phyloP scores from a whole-genome alignment of 225 moss, liverwort and hornwort species.

The Pseudoscleropodium purum region DNA sequence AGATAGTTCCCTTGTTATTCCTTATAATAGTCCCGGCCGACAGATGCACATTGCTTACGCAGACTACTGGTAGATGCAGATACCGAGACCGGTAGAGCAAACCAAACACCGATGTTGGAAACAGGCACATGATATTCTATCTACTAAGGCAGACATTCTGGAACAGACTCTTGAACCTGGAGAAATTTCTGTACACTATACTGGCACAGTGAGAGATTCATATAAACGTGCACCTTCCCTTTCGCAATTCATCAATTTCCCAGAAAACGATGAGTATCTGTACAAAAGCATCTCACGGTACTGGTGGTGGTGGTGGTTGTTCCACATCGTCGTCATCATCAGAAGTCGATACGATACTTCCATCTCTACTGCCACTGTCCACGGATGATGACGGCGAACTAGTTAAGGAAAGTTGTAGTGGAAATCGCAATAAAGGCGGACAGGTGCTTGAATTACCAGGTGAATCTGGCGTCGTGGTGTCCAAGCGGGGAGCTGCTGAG shows the following conservation, averaged over 20 bases:
- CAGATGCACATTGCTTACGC: background rate
- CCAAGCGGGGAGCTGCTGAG: slow-evolving; percentile 14
- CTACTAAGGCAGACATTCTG: background rate
- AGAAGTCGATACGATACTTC: slow-evolving; percentile 3
- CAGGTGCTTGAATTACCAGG: slow-evolving; percentile 19
- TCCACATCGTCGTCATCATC: slow-evolving; percentile 16
- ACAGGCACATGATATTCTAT: background rate
- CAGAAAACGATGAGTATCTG: background rate
- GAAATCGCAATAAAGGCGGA: background rate
- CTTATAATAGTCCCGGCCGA: background rate
- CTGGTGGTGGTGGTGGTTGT: background rate
- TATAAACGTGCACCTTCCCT: background rate
- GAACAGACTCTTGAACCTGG: background rate
- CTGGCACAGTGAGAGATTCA: background rate
- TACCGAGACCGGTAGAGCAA: background rate
- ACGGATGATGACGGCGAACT: slow-evolving; percentile 10
- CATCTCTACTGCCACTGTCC: slow-evolving; percentile 12
- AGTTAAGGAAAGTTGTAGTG: background rate
- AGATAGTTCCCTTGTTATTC: background rate
- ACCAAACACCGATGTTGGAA: background rate
- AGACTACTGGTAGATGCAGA: background rate
- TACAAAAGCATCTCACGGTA: background rate
- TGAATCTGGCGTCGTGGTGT: background rate
- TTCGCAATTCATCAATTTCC: background rate
- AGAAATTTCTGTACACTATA: slow-evolving; percentile 5